Base-by-base conservation (phyloP, 1,139 yeast species). In the Pichia sp. region DNA sequence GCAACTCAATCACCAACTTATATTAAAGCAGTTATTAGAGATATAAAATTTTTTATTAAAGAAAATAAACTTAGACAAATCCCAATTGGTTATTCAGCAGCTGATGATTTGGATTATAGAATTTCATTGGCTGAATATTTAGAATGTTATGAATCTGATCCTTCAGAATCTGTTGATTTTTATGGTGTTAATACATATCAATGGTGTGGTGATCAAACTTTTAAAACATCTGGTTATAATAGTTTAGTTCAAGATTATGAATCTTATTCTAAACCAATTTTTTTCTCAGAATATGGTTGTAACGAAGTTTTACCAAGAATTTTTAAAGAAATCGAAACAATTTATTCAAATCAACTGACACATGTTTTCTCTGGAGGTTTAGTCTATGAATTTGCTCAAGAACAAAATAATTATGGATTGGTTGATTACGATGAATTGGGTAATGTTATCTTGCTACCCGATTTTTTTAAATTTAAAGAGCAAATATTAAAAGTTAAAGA, bases 51-150 rank as follows among this genome's bases (percentile, higher is more conserved):
- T 37, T 92, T 84, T 61, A 79, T 89, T 47, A 60, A 66, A 25
- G 56, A 62, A 26, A 77, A 86, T 57, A 65, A 80, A 3, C 74
- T 79, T 20, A 72, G 97, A 51, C 61, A 64, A 11, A 78, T 92
- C 28, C 97, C 97, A 0, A 92, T 92, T 31, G 97, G 98, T 0
- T 92, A 92, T 63, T 84, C 97, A 0, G 97, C 97, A 0, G 97
- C 97, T 2, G 98, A 92, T 64, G 97, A 87, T 59, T 70, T 86
- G 51, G 67, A 72, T 46, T 87, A 77, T 62, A 73, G 98, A 54
- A 77, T 77, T 12, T 75, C 96, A 0, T 69, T 89, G 45, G 87
- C 96, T 4, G 73, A 79, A 50, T 92, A 87, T 60, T 73, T 92
- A 51, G 92, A 85, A 59, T 92, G 97, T 60, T 76, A 76, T 35